Conservation (phyloP, 2,329 filamentous ascomycete genomes). For the Venturia oleaginea region DNA sequence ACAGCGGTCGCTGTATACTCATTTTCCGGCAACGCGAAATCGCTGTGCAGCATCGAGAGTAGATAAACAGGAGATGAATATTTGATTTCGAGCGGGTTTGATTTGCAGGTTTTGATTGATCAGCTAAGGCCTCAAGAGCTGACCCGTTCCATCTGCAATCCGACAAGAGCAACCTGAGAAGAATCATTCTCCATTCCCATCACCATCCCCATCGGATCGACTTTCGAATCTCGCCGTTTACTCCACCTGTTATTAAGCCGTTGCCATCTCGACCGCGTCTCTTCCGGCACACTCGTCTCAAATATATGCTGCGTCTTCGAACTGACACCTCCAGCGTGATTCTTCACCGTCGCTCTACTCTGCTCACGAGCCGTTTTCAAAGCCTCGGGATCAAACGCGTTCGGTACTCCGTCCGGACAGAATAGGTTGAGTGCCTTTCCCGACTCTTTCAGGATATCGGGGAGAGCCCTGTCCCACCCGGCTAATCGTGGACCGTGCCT, state of each 20-base stretch:
- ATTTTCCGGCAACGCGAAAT: too few relatives aligned
- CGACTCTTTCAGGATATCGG: neutral
- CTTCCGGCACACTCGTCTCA: neutral
- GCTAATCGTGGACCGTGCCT: neutral
- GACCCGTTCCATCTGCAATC: too few relatives aligned
- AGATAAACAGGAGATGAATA: too few relatives aligned
- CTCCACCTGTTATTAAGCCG: neutral
- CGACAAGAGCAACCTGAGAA: neutral
- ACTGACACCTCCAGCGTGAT: neutral
- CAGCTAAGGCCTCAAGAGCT: too few relatives aligned
- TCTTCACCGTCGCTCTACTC: neutral
- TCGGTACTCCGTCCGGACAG: neutral
- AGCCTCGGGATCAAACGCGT: neutral
- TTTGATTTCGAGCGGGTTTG: too few relatives aligned
- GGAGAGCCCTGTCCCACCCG: neutral
- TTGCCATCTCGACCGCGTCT: neutral
- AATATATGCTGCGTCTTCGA: neutral
- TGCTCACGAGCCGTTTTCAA: neutral
- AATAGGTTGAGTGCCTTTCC: neutral
- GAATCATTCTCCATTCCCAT: neutral
- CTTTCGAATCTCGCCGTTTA: neutral
- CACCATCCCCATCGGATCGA: neutral
- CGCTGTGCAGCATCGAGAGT: too few relatives aligned
- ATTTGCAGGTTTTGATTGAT: too few relatives aligned
- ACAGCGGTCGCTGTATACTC: too few relatives aligned